phyloP scores from a whole-genome alignment of 106 monocot genomes.

The Hemerocallis citrina region DNA sequence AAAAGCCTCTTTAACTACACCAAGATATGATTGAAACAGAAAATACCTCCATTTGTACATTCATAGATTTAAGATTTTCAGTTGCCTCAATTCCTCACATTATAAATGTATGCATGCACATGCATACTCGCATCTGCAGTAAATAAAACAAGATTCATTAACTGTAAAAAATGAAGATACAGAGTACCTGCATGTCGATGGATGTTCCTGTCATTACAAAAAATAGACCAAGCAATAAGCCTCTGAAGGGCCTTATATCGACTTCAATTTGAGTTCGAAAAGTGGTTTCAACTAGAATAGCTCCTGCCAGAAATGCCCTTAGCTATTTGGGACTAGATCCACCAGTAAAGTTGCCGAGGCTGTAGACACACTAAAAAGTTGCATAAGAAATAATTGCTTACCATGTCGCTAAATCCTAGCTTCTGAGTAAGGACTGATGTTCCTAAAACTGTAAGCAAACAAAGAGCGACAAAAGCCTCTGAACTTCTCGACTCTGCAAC shows the following conservation, averaged over 20 bases:
- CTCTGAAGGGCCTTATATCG: conserved; percentile 97
- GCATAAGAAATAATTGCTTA: conserved; percentile 18
- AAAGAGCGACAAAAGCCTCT: conserved; percentile 99
- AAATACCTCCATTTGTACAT: too few species aligned
- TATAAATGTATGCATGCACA: too few species aligned
- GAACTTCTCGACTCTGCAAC: conserved; percentile 97
- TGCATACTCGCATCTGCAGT: too few species aligned
- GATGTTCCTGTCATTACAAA: conserved; percentile 95
- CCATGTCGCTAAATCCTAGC: conserved; percentile 96
- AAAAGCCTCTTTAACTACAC: too few species aligned
- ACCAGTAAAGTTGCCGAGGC: conserved; percentile 3
- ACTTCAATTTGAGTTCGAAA: conserved; percentile 98
- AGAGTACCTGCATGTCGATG: conserved; percentile 84
- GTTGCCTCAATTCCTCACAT: too few species aligned
- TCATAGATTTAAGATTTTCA: too few species aligned
- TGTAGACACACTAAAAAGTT: not conserved
- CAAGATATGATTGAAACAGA: too few species aligned
- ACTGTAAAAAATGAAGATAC: too few species aligned
- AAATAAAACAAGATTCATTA: too few species aligned
- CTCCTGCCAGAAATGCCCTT: conserved; percentile 97
- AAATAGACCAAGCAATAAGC: conserved; percentile 92
- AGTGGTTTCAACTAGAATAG: conserved; percentile 96
- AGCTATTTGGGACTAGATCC: conserved; percentile 34
- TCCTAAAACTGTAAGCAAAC: conserved; percentile 89
- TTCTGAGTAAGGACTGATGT: conserved; percentile 93